These are phyloP conservation scores for Fusarium buharicum DNA, from an alignment of 2,329 filamentous ascomycete genomes.

Conservation along the genomic window DNA sequence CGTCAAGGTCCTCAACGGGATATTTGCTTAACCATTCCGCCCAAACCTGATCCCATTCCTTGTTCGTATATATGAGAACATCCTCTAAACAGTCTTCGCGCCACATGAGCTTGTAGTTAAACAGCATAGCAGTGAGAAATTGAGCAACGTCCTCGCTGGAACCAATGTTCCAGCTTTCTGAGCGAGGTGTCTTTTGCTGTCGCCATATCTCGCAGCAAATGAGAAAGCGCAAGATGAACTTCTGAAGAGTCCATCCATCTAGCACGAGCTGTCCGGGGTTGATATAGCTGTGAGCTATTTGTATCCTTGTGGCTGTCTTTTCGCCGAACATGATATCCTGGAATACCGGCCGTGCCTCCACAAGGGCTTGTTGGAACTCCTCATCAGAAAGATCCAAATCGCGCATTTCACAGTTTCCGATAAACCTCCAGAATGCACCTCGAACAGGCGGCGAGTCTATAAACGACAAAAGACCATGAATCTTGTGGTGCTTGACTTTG, in stretches of 20 bases:
- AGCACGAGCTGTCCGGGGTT: neutral
- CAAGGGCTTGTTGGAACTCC: slow-evolving; percentile 17
- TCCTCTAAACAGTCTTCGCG: slow-evolving; percentile 28
- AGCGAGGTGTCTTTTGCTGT: slow-evolving; percentile 33
- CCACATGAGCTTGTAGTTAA: slow-evolving; percentile 40
- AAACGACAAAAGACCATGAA: slow-evolving; percentile 37
- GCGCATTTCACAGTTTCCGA: neutral
- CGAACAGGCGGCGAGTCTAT: slow-evolving; percentile 43
- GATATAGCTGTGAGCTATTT: slow-evolving; percentile 27
- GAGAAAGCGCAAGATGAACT: slow-evolving; percentile 42
- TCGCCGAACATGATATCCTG: slow-evolving; percentile 34
- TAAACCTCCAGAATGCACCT: slow-evolving; percentile 39
- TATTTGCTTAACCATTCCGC: slow-evolving; percentile 46
- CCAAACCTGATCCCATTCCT: slow-evolving; percentile 44
- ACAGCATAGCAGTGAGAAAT: slow-evolving; percentile 41
- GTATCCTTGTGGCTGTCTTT: slow-evolving; percentile 9
- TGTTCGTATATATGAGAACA: slow-evolving; percentile 3
- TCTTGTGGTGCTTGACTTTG: slow-evolving; percentile 23
- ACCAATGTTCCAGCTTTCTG: slow-evolving; percentile 36
- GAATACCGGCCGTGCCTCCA: slow-evolving; percentile 20
- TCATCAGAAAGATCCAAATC: neutral
- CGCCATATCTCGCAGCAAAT: slow-evolving; percentile 44
- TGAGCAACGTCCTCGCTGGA: slow-evolving; percentile 23
- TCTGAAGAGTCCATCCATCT: slow-evolving; percentile 13
- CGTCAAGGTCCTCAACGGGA: slow-evolving; percentile 14